Base-by-base conservation (phyloP, 108 stramenopile species). In the Chaetoceros tenuissimus region DNA sequence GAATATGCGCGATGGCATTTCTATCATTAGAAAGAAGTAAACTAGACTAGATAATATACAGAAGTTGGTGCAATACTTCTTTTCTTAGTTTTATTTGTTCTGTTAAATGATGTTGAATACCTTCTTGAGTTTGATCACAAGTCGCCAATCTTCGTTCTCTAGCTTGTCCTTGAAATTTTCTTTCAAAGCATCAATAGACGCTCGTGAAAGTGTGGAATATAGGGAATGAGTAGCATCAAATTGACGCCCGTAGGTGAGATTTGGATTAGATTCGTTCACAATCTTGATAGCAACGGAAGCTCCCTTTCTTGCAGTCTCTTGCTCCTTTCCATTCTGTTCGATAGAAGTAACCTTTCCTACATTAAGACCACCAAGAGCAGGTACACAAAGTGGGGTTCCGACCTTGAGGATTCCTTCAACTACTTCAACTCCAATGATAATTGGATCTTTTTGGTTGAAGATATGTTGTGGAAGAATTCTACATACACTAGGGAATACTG, bases 391-490 rank as follows among this genome's bases (percentile, higher is more conserved):
- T 18, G 97, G 97, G 19, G 98, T 99, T n/a, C 96, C 97, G 29
- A 98, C 82, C 73, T 96, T 94, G 13, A 98, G 68, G 49, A 91
- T 96, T 49, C 98, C 98, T 51, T 96, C 96, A 1, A 87, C 72
- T 31, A 98, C 84, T 68, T 97, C 96, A 24, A 92, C 75, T 53
- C 98, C 98, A 31, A 99, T 77, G 65, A 99, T 96, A 63, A 99
- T 97, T 48, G 98, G 98, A 65, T 98, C 96, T 61, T 96, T 97
- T 63, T 93, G 93, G 64, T 98, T 99, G 80, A 99, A 99, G 44
- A 99, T 75, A 71, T 96, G 92, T 53, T 97, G 82, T 1, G 94
- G 94, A 47, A 97, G 70, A 68, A 99, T 97, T 72, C 93, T 94
- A 74, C 85, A 57, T 43, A 93, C 82, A 51, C 79, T 81, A 17